phyloP scores from a whole-genome alignment of 441 rosid species.

The Gossypium trilobum region DNA sequence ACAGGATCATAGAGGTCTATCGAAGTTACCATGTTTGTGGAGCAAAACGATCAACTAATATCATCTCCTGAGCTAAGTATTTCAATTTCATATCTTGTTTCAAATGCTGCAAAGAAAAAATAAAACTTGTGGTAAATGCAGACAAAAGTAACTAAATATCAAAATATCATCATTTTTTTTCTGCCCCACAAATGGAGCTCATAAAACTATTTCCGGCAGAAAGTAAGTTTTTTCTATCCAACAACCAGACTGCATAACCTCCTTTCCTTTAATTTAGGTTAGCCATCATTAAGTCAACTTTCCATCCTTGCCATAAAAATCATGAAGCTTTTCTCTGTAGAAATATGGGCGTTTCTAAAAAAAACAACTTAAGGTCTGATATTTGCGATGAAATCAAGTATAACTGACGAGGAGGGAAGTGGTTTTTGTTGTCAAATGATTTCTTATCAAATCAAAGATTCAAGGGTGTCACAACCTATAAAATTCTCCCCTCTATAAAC shows the following conservation, averaged over 20 bases:
- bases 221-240: neutral
- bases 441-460: neutral
- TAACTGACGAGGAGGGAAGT: neutral
- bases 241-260: neutral
- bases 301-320: neutral
- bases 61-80: slow-evolving; percentile 74
- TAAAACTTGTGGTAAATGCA: neutral
- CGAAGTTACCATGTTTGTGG: slow-evolving; percentile 80
- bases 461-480: neutral
- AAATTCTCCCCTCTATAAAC: neutral
- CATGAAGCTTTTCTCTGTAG: neutral
- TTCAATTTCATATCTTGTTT: slow-evolving; percentile 88
- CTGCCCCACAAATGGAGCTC: neutral
- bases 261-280: neutral
- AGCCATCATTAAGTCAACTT: neutral
- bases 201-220: neutral
- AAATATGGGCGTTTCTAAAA: neutral
- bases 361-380: neutral
- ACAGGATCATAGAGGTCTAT: slow-evolving; percentile 1
- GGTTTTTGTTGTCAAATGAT: neutral
- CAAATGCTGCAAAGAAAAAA: slow-evolving; percentile 53
- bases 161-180: neutral
- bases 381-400: neutral
- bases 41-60: slow-evolving; percentile 72
- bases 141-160: neutral